Percentiles rank a stretch among this genome's conserved stretches.
phyloP scores from a whole-genome alignment of 192 early-diverging fungal genomes.

The Funneliformis mosseae region DNA sequence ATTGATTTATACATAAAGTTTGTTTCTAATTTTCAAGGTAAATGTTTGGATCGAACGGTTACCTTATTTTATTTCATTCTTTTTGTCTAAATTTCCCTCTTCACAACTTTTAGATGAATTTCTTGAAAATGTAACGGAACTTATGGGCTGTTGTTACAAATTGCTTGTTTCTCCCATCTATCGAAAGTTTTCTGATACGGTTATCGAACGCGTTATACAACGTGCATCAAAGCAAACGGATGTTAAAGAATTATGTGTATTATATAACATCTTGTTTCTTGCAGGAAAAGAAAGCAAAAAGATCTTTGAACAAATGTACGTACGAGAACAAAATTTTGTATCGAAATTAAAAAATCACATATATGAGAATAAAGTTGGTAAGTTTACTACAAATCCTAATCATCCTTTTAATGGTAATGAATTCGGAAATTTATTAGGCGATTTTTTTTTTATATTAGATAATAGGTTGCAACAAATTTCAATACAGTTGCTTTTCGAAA shows the following conservation, averaged over 20 bases:
- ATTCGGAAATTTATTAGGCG: not conserved
- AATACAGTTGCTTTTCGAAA: slow-evolving; percentile 61
- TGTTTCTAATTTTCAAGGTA: slow-evolving; percentile 20
- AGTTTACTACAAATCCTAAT: not conserved
- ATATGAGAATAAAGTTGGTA: slow-evolving; percentile 30
- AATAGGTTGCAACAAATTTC: slow-evolving; percentile 47
- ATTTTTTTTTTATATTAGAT: slow-evolving; percentile 21
- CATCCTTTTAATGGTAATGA: not conserved
- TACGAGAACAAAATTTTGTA: slow-evolving; percentile 38
- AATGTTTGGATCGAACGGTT: not conserved
- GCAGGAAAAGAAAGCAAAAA: slow-evolving; percentile 50
- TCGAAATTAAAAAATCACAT: slow-evolving; percentile 55
- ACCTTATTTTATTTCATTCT: not conserved
- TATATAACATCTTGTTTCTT: slow-evolving; percentile 49
- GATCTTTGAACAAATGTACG: slow-evolving; percentile 46
- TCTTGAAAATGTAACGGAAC: slow-evolving; percentile 42
- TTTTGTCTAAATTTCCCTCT: not conserved
- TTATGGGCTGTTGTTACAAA: slow-evolving; percentile 52
- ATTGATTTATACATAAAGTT: slow-evolving; percentile 14
- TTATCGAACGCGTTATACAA: slow-evolving; percentile 37
- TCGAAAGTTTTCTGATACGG: slow-evolving; percentile 38
- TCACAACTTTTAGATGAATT: slow-evolving; percentile 48
- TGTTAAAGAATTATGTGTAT: slow-evolving; percentile 45
- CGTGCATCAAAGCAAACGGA: slow-evolving; percentile 35
- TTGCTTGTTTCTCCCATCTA: slow-evolving; percentile 55